Evolutionary conservation across 345 rosid genomes (phyloP).

Genomic region (Eucalyptus melliodora): DNA sequence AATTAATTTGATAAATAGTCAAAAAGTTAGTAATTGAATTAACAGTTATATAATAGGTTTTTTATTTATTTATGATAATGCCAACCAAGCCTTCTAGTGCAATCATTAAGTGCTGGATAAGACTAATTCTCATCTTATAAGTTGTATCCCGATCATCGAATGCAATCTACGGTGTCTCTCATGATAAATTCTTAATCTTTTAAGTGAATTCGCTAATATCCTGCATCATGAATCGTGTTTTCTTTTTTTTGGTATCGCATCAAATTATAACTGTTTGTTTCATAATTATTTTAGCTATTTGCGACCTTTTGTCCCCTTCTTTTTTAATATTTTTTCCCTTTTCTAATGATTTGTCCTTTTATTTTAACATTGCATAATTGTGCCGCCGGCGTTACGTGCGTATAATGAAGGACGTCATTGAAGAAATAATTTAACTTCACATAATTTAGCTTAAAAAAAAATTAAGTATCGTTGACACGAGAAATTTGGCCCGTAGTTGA

Average conservation of each 20-base stretch:
- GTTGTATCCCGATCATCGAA: not conserved
- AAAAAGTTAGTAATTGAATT: no score
- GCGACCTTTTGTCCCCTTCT: not conserved
- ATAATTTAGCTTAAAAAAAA: not conserved
- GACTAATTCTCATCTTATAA: not conserved
- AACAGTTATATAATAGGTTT: accelerated
- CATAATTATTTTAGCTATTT: not conserved
- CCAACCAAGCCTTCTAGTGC: not conserved
- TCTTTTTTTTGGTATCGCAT: not conserved
- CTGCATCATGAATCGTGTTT: not conserved
- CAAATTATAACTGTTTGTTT: not conserved
- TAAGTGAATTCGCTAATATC: not conserved
- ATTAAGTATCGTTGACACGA: not conserved
- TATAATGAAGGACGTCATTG: not conserved
- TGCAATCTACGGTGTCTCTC: not conserved
- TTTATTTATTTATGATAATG: not conserved
- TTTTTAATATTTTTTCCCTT: not conserved
- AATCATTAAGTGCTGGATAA: not conserved
- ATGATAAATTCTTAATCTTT: not conserved
- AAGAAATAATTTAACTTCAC: not conserved
- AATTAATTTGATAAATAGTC: not conserved
- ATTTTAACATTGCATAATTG: not conserved
- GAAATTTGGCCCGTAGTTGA: not conserved
- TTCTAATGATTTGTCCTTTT: not conserved
- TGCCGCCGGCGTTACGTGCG: not conserved